phyloP scores from a whole-genome alignment of 192 early-diverging fungal genomes.

The Entophlyctis luteolus region DNA sequence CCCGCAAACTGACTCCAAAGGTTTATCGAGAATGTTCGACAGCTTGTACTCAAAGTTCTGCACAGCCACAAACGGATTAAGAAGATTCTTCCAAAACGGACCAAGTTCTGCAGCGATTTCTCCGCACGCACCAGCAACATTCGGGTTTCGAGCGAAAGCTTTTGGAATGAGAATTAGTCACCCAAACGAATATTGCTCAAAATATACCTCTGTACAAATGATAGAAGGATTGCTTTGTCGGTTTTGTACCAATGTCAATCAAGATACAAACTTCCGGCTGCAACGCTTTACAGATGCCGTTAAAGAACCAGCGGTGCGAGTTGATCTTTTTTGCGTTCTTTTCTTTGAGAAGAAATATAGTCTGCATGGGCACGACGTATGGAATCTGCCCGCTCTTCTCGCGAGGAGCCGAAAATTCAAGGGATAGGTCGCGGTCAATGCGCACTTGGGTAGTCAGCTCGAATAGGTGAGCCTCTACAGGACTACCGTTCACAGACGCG shows the following conservation, averaged over 20 bases:
- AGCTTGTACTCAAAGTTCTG: conserved; percentile 91
- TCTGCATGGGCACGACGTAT: conserved; percentile 42
- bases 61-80: conserved; percentile 71
- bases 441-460: conserved; percentile 50
- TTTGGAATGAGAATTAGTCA: conserved; percentile 22
- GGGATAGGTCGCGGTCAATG: conserved; percentile 26
- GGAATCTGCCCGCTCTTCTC: conserved; percentile 28
- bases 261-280: conserved; percentile 67
- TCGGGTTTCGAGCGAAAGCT: conserved; percentile 62
- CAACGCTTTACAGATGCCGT: conserved; percentile 62
- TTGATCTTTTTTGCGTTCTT: conserved; percentile 65
- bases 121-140: conserved; percentile 76
- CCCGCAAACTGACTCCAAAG: conserved; percentile 68
- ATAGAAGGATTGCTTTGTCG: conserved; percentile 53
- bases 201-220: conserved; percentile 45
- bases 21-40: conserved; percentile 76
- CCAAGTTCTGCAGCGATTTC: conserved; percentile 65
- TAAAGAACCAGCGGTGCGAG: conserved; percentile 70
- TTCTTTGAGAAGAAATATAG: conserved; percentile 55
- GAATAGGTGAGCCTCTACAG: conserved; percentile 51
- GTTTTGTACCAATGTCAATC: conserved; percentile 72
- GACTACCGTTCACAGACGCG: conserved; percentile 38
- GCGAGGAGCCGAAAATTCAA: conserved; percentile 17
- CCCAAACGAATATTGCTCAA: background rate
- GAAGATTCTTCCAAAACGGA: conserved; percentile 56